Evolutionary conservation across 768 basidiomycete species (phyloP).

Genomic region (Hericium alpestre): DNA sequence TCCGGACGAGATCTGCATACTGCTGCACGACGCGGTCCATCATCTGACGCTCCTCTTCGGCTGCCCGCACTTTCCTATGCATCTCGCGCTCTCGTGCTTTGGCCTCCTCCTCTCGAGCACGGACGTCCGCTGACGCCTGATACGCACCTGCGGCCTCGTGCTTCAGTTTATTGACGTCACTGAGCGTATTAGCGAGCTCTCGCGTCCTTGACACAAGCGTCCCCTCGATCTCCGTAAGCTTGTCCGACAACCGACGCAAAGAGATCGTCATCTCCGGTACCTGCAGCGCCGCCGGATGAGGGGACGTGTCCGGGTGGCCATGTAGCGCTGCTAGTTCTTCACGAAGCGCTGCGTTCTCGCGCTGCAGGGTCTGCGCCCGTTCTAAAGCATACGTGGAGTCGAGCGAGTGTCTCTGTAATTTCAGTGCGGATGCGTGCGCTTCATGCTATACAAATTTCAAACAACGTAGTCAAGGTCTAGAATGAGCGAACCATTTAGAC

Average conservation of each 20-base stretch:
- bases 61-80: conserved; percentile 31
- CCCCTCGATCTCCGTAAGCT: conserved; percentile 52
- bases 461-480: not conserved
- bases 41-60: conserved; percentile 51
- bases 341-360: conserved; percentile 46
- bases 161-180: conserved; percentile 33
- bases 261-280: conserved; percentile 54
- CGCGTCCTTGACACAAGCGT: conserved; percentile 37
- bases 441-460: conserved; percentile 44
- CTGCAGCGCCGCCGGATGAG: conserved; percentile 27
- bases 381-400: conserved; percentile 41
- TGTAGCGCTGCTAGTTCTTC: conserved; percentile 49
- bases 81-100: conserved; percentile 39
- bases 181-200: conserved; percentile 33
- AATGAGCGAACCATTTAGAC: not conserved
- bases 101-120: conserved; percentile 44
- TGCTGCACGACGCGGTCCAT: conserved; percentile 57
- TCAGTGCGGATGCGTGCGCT: conserved; percentile 52
- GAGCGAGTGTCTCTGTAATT: conserved; percentile 53
- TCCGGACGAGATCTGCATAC: conserved; percentile 66
- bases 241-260: conserved; percentile 56
- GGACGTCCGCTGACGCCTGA: conserved; percentile 40
- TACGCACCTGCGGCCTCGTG: conserved; percentile 41
- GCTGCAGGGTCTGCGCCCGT: conserved; percentile 38
- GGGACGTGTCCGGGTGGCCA: conserved; percentile 35